Conservation (phyloP, 257 asterid genomes). For the Paraleonurus japonicus region DNA sequence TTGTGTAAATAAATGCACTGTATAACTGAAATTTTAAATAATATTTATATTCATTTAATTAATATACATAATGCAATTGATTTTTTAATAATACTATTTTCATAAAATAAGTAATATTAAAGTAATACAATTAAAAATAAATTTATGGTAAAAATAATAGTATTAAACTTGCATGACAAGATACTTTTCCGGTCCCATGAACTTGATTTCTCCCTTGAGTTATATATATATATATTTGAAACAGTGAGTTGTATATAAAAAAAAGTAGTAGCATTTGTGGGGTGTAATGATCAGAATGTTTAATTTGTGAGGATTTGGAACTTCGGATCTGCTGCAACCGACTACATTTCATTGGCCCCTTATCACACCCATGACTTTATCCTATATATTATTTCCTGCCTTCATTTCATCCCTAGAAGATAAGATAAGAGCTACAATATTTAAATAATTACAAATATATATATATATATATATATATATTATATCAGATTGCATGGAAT, state of each 20-base stretch:
- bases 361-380: slow-evolving; percentile 26
- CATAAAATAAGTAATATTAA: too few relatives aligned
- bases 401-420: slow-evolving; percentile 35
- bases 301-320: neutral
- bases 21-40: too few relatives aligned
- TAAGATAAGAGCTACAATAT: slow-evolving; percentile 29
- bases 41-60: too few relatives aligned
- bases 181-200: neutral
- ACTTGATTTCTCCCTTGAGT: neutral
- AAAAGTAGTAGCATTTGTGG: neutral
- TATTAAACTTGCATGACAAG: neutral
- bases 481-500: neutral
- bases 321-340: slow-evolving; percentile 28
- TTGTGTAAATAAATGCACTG: too few relatives aligned
- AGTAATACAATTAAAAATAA: too few relatives aligned
- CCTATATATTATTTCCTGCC: slow-evolving; percentile 32
- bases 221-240: neutral
- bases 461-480: neutral
- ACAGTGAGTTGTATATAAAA: too few relatives aligned
- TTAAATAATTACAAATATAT: neutral
- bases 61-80: too few relatives aligned
- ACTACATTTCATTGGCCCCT: slow-evolving; percentile 19
- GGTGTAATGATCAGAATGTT: too few relatives aligned
- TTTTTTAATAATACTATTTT: too few relatives aligned
- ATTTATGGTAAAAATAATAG: too few relatives aligned